Evolutionary conservation across 768 basidiomycete genomes (phyloP).

Genomic region (Mycena maculata): DNA sequence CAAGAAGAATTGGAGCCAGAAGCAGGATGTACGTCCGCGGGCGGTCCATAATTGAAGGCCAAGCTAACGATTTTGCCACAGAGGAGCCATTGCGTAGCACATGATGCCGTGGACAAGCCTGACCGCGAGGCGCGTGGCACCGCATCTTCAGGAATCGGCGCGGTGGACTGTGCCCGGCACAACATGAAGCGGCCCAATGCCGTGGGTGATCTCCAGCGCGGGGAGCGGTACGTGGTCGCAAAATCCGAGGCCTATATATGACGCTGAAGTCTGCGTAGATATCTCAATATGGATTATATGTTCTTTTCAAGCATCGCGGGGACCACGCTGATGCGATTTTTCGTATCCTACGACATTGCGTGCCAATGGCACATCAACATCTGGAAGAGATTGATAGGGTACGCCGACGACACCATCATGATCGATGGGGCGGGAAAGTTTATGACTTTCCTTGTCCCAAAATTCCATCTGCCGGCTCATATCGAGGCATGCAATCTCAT

Average conservation of each 20-base stretch:
- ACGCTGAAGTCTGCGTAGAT: conserved; percentile 4
- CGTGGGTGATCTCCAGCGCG: conserved; percentile 33
- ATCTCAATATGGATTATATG: conserved; percentile 42
- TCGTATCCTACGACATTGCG: conserved; percentile 44
- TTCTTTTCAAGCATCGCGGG: conserved; percentile 34
- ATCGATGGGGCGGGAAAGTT: background rate
- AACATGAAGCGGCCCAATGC: conserved; percentile 26
- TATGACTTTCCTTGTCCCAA: too few relatives aligned
- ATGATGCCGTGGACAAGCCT: conserved; percentile 7
- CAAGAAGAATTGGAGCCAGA: background rate
- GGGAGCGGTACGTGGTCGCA: conserved; percentile 28
- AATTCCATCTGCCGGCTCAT: too few relatives aligned
- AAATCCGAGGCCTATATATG: background rate
- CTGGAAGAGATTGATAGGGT: conserved; percentile 8
- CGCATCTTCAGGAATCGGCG: conserved; percentile 35
- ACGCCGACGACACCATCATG: background rate
- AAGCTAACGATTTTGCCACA: background rate
- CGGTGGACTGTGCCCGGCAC: conserved; percentile 34
- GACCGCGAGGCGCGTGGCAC: conserved; percentile 23
- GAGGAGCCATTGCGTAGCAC: conserved; percentile 18
- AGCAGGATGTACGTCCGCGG: background rate
- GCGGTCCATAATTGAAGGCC: background rate
- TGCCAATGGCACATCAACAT: conserved; percentile 44
- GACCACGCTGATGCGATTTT: conserved; percentile 3
- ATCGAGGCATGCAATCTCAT: too few relatives aligned